phyloP scores from a whole-genome alignment of 441 rosid genomes.

The Mallotus repandus region DNA sequence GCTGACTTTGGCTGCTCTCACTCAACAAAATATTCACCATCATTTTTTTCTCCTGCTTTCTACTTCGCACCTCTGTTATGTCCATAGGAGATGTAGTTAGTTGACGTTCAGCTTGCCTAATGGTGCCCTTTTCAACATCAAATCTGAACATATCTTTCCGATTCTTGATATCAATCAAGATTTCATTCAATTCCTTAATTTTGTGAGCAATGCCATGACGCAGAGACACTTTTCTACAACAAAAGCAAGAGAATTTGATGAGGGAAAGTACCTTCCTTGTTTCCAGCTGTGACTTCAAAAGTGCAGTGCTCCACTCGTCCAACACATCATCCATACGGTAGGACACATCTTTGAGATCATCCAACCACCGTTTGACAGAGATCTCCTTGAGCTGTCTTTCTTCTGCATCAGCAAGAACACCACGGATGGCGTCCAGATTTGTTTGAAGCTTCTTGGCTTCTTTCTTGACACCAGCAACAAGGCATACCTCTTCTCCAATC shows the following conservation, averaged over 20 bases:
- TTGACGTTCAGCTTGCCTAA: neutral
- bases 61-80: neutral
- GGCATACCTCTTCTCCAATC: neutral
- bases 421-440: slow-evolving; percentile 17
- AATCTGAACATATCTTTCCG: neutral
- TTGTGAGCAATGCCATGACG: slow-evolving; percentile 4
- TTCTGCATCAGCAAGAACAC: slow-evolving; percentile 21
- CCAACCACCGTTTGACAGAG: slow-evolving; percentile 3
- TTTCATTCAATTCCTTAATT: slow-evolving; percentile 12
- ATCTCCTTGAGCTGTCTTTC: neutral
- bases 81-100: neutral
- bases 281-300: slow-evolving; percentile 2
- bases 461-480: slow-evolving; percentile 9
- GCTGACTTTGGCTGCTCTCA: neutral
- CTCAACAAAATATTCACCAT: neutral
- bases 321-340: slow-evolving; percentile 17
- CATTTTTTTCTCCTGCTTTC: neutral
- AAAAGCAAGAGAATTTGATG: neutral
- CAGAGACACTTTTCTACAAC: neutral
- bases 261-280: neutral
- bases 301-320: slow-evolving; percentile 22
- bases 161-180: neutral
- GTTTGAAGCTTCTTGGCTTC: slow-evolving; percentile 15
- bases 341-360: slow-evolving; percentile 14
- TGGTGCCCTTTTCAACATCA: neutral